Evolutionary conservation across 1,284 basidiomycete species (phyloP).

Genomic region (Abortiporus biennis): DNA sequence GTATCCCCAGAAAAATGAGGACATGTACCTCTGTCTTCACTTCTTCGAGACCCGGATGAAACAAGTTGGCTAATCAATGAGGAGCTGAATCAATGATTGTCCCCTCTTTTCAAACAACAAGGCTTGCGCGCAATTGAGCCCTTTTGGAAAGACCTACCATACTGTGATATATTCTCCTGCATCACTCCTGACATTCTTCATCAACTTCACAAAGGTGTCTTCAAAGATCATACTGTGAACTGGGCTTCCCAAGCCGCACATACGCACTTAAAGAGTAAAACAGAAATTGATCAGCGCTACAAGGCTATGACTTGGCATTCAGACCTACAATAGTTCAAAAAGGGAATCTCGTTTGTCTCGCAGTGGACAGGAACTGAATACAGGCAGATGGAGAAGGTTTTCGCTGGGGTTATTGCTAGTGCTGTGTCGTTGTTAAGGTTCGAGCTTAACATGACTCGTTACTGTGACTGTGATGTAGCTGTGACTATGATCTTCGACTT

Average conservation of each 20-base stretch:
- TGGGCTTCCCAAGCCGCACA: no score
- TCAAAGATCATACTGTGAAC: conserved; percentile 23
- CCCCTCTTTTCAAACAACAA: conserved; percentile 3
- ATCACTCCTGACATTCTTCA: conserved; percentile 24
- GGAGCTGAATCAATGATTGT: neutral
- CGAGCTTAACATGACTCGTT: no score
- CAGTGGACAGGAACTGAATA: conserved; percentile 25
- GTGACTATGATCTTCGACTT: no score
- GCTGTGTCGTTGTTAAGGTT: conserved; percentile 6
- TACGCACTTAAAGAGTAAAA: no score
- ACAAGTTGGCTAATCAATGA: neutral
- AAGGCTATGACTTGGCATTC: conserved; percentile 8
- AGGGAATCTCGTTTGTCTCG: conserved; percentile 19
- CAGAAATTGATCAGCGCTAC: no score
- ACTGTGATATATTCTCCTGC: conserved; percentile 14
- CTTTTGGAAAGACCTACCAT: conserved; percentile 20
- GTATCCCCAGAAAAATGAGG: conserved; percentile 12
- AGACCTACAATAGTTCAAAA: conserved; percentile 16
- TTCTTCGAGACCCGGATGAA: conserved; percentile 3
- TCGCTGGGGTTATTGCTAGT: conserved; percentile 18
- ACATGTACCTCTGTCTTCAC: conserved; percentile 4
- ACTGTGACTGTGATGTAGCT: no score
- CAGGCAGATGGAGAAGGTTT: conserved; percentile 22
- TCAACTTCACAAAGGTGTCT: conserved; percentile 23
- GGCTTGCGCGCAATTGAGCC: conserved; percentile 16